phyloP scores from a whole-genome alignment of 495 filamentous ascomycete genomes.

The Baudoinia panamericana region DNA sequence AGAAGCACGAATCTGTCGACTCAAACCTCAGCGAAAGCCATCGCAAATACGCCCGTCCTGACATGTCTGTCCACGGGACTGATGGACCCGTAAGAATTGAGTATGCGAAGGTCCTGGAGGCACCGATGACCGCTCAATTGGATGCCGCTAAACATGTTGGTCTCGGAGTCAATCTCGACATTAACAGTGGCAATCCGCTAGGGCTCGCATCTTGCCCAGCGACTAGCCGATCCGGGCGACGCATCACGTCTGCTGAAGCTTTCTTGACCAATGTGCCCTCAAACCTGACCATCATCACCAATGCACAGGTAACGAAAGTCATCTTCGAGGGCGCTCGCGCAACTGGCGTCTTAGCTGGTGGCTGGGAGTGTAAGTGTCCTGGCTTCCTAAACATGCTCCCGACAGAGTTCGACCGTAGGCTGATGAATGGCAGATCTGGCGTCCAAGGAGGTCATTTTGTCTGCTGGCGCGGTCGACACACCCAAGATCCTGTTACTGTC shows the following conservation, averaged over 20 bases:
- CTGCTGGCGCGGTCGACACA: conserved; percentile 43
- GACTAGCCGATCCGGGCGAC: conserved; percentile 35
- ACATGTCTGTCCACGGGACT: conserved; percentile 35
- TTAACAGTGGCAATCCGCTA: too few species aligned
- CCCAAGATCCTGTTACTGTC: conserved; percentile 53
- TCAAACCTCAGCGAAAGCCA: conserved; percentile 28
- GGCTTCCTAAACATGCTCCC: too few species aligned
- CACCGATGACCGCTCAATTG: too few species aligned
- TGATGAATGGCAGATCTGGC: too few species aligned
- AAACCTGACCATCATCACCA: conserved; percentile 41
- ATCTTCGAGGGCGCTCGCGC: conserved; percentile 40
- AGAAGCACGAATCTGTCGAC: conserved; percentile 43
- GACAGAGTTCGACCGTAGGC: too few species aligned
- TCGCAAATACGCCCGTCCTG: conserved; percentile 28
- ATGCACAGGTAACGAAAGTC: conserved; percentile 38
- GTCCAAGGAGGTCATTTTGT: too few species aligned
- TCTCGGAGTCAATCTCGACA: too few species aligned
- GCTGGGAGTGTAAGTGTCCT: conserved; percentile 31
- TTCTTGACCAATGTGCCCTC: conserved; percentile 32
- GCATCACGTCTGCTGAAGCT: conserved; percentile 39
- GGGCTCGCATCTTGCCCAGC: conserved; percentile 38
- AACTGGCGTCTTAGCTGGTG: conserved; percentile 37
- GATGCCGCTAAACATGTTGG: too few species aligned
- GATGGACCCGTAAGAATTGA: conserved; percentile 37
- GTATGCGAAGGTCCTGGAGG: conserved; percentile 38